These are phyloP conservation scores for Chlamydomonas incerta DNA, from an alignment of 139 green algal species.

Conservation along the genomic window DNA sequence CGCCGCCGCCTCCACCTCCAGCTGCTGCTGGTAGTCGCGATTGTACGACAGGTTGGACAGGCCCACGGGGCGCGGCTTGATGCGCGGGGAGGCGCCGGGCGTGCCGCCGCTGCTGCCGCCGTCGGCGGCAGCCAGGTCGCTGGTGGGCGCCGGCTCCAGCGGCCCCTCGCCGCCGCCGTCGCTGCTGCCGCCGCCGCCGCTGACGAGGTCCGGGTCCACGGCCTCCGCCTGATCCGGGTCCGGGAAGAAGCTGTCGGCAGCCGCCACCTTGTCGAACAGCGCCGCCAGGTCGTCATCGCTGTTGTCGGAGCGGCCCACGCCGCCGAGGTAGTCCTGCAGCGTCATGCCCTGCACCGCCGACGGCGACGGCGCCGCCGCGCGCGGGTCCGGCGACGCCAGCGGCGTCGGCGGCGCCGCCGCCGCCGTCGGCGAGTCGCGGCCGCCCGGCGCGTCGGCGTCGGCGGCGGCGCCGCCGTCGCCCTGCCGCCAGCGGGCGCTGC, in stretches of 20 bases:
- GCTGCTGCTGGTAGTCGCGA: no score
- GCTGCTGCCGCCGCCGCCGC: background rate
- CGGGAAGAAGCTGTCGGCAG: background rate
- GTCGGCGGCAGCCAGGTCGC: background rate
- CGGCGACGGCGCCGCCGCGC: background rate
- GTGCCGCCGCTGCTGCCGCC: background rate
- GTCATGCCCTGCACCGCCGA: conserved; percentile 7
- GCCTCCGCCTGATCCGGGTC: no score
- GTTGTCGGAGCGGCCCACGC: background rate
- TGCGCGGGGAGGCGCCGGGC: background rate
- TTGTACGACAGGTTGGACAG: no score
- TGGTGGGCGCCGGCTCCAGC: background rate
- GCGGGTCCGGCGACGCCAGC: background rate
- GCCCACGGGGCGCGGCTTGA: no score
- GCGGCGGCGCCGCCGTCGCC: background rate
- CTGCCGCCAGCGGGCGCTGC: background rate
- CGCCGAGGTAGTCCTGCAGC: conserved; percentile 13
- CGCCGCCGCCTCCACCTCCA: no score
- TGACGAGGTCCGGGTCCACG: no score
- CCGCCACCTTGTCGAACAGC: conserved; percentile 10
- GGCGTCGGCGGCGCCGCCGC: background rate
- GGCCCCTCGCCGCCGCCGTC: background rate
- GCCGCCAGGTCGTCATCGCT: conserved; percentile 23
- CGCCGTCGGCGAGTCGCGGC: background rate
- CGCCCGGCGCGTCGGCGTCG: no score